Evolutionary conservation across 768 basidiomycete species (phyloP).

Genomic region (Calocybe indica): DNA sequence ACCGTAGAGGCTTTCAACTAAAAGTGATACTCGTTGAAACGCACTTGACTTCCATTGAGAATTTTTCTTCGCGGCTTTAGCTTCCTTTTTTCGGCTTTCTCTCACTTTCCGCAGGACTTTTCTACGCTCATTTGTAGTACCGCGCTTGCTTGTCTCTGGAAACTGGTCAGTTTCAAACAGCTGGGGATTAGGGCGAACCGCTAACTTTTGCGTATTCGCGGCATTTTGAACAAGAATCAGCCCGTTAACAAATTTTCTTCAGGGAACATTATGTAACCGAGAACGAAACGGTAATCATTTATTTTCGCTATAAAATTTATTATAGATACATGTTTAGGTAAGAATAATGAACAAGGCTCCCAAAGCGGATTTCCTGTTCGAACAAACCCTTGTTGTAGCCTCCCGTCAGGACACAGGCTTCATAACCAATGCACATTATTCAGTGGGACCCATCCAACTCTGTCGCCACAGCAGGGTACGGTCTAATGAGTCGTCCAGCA

Average conservation of each 20-base stretch:
- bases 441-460: too few species aligned
- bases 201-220: slow-evolving; percentile 41
- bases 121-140: slow-evolving; percentile 64
- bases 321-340: too few species aligned
- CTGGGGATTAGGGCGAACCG: neutral
- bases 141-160: slow-evolving; percentile 80
- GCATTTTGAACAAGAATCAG: slow-evolving; percentile 32
- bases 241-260: neutral
- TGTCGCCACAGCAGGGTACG: too few species aligned
- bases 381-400: too few species aligned
- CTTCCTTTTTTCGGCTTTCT: slow-evolving; percentile 72
- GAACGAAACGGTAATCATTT: too few species aligned
- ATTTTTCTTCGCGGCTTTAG: slow-evolving; percentile 73
- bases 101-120: slow-evolving; percentile 71
- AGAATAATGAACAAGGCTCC: too few species aligned
- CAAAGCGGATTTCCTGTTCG: too few species aligned
- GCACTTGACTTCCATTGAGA: slow-evolving; percentile 85
- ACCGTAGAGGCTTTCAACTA: too few species aligned
- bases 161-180: neutral
- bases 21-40: slow-evolving; percentile 16
- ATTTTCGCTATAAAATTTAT: too few species aligned
- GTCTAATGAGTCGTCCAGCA: too few species aligned
- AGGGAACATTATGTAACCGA: neutral
- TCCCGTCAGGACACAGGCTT: too few species aligned
- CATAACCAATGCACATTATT: too few species aligned